Conservation (phyloP, 2,329 filamentous ascomycete genomes). For the Fusarium phyllophilum region DNA sequence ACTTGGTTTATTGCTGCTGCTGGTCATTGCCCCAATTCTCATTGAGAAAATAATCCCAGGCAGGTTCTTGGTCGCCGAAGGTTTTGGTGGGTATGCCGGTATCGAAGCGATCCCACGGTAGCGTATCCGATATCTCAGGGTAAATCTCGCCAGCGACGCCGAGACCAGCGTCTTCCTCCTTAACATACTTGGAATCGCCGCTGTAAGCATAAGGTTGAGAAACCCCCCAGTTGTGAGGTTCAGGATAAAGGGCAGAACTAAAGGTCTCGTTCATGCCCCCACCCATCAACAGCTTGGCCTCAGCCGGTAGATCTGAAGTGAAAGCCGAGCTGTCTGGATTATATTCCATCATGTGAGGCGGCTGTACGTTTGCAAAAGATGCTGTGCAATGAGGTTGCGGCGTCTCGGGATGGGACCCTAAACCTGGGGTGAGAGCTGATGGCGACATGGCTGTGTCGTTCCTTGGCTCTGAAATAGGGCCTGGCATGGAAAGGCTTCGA, state of each 20-base stretch:
- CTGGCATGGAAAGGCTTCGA: slow-evolving; percentile 35
- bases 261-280: slow-evolving; percentile 20
- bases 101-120: slow-evolving; percentile 18
- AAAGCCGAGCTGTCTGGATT: slow-evolving; percentile 50
- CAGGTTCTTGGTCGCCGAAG: slow-evolving; percentile 41
- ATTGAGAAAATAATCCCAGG: slow-evolving; percentile 48
- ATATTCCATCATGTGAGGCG: slow-evolving; percentile 38
- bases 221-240: slow-evolving; percentile 15
- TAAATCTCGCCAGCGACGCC: slow-evolving; percentile 13
- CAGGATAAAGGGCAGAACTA: slow-evolving; percentile 8
- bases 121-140: slow-evolving; percentile 11
- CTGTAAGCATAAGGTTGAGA: slow-evolving; percentile 9
- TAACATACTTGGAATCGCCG: slow-evolving; percentile 20
- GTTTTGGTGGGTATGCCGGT: slow-evolving; percentile 9
- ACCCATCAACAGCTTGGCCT: slow-evolving; percentile 54
- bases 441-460: slow-evolving; percentile 37
- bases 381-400: slow-evolving; percentile 36
- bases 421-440: slow-evolving; percentile 43
- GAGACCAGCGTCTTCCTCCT: slow-evolving; percentile 15
- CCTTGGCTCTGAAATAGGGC: slow-evolving; percentile 26
- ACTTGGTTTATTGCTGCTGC: slow-evolving; percentile 17
- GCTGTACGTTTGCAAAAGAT: slow-evolving; percentile 13
- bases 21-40: slow-evolving; percentile 42
- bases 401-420: slow-evolving; percentile 38
- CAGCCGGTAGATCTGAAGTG: slow-evolving; percentile 54